Evolutionary conservation across 1,139 yeast species (phyloP), one percentile per base, ranked within the genome.

Genomic region (Geotrichum citri-aurantii): DNA sequence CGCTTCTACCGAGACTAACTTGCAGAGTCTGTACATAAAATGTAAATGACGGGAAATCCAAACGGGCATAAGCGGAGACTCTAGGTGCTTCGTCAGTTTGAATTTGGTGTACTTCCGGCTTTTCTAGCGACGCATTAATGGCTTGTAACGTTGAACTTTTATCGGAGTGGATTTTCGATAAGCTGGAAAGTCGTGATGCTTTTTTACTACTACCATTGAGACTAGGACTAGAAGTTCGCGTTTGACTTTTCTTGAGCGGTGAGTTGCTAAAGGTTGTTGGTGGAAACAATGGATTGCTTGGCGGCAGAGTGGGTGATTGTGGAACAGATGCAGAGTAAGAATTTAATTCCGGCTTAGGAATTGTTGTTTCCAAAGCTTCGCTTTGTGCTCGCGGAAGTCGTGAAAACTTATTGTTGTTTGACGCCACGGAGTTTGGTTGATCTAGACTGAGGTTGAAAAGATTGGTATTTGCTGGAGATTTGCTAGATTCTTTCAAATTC

Each of bases 21-120:
- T 93, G 98, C 67, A 93, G 78, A 0, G 99, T 93, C 73, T 93
- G 99, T 3, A 93, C 97, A 68, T 91, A 93, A 71, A 95, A 93
- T 3, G 97, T 91, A 71, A 87, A 92, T 64, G 90, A 85, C 62
- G 89, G 96, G 72, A 93, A 93, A 71, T 93, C 98, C 51, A 93
- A 75, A 64, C 97, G 80, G 1, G 99, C 99, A 71, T 93, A 93
- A 0, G 99, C 99, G 10, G 93, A 87, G 11, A 93, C 59, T 8
- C 61, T 54, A 10, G 60, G 60, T 40, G 48, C 53, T 17, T 51
- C 54, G 23, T 37, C 47, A 14, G 26, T 33, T 42, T 17, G 40
- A 23, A 10, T 31, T 2, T 24, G 29, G 14, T 40, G 27, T n/a
- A 37, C 50, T 23, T 52, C 55, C 3, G 37, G 37, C 14, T 52